These are phyloP conservation scores for Cladosporium sp. DNA, from an alignment of 2,329 filamentous ascomycete genomes.

Conservation along the genomic window DNA sequence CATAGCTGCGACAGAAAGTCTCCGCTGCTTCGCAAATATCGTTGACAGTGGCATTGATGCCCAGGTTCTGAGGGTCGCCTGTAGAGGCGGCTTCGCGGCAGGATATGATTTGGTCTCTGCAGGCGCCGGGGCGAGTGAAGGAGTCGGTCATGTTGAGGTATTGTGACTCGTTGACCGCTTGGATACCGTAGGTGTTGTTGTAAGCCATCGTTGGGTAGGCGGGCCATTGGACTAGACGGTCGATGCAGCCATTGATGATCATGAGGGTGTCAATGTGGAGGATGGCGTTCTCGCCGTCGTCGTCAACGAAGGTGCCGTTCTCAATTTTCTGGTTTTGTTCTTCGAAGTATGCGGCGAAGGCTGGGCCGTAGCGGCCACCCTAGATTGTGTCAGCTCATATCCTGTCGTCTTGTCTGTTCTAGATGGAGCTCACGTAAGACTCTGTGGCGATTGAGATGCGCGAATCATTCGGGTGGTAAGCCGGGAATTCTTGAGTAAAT, in stretches of 20 bases:
- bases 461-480: slow-evolving; percentile 57
- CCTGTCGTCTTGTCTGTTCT: slow-evolving; percentile 29
- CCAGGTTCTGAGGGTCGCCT: slow-evolving; percentile 48
- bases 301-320: slow-evolving; percentile 36
- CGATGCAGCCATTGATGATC: slow-evolving; percentile 50
- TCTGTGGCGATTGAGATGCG: slow-evolving; percentile 48
- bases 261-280: slow-evolving; percentile 49
- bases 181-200: slow-evolving; percentile 56
- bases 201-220: slow-evolving; percentile 44
- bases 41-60: slow-evolving; percentile 36
- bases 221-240: slow-evolving; percentile 46
- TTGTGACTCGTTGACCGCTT: slow-evolving; percentile 46
- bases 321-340: slow-evolving; percentile 55
- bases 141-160: slow-evolving; percentile 44
- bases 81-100: slow-evolving; percentile 47
- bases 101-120: slow-evolving; percentile 49
- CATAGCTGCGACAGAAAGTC: slow-evolving; percentile 41
- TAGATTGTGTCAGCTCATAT: slow-evolving; percentile 44
- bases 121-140: slow-evolving; percentile 46
- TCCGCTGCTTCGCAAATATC: slow-evolving; percentile 43
- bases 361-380: slow-evolving; percentile 59
- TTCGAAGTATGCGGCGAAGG: slow-evolving; percentile 54
- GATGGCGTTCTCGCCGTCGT: slow-evolving; percentile 29
- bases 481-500: slow-evolving; percentile 61
- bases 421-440: slow-evolving; percentile 42